A percentile compares a stretch with the other conserved stretches of the same genome.
Evolutionary conservation across 352 stramenopile genomes (phyloP).

Genomic region (Globisporangium solare): DNA sequence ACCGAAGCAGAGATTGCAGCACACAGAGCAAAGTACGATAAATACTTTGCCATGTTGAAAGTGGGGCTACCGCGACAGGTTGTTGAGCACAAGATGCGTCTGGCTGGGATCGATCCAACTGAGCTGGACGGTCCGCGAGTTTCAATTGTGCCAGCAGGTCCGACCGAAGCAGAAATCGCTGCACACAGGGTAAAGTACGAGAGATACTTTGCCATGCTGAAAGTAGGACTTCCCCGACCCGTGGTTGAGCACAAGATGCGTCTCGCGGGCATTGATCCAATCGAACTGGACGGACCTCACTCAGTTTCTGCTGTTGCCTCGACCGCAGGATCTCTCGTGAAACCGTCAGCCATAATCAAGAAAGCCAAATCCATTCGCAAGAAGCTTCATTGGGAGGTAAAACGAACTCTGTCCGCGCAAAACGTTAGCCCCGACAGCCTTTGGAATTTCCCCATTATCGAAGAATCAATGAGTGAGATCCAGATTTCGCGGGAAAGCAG

Average conservation of each 20-base stretch:
- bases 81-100: conserved; percentile 83
- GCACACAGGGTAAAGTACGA: conserved; percentile 67
- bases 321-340: background rate
- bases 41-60: conserved; percentile 47
- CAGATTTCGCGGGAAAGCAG: conserved; percentile 68
- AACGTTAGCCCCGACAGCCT: conserved; percentile 51
- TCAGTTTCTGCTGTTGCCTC: conserved; percentile 16
- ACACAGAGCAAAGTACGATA: too few relatives aligned
- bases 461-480: conserved; percentile 38
- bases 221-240: conserved; percentile 58
- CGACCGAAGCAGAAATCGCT: conserved; percentile 46
- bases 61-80: conserved; percentile 56
- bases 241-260: conserved; percentile 85
- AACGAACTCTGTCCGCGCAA: conserved; percentile 18
- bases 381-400: conserved; percentile 82
- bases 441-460: conserved; percentile 40
- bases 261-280: conserved; percentile 62
- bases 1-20: too few relatives aligned
- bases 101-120: conserved; percentile 53
- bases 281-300: conserved; percentile 60
- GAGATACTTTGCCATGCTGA: conserved; percentile 85
- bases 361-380: conserved; percentile 73
- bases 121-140: conserved; percentile 61
- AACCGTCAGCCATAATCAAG: conserved; percentile 32
- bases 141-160: conserved; percentile 10